These are phyloP conservation scores for Calonectria hongkongensis DNA, from an alignment of 2,329 filamentous ascomycete genomes.

Conservation along the genomic window DNA sequence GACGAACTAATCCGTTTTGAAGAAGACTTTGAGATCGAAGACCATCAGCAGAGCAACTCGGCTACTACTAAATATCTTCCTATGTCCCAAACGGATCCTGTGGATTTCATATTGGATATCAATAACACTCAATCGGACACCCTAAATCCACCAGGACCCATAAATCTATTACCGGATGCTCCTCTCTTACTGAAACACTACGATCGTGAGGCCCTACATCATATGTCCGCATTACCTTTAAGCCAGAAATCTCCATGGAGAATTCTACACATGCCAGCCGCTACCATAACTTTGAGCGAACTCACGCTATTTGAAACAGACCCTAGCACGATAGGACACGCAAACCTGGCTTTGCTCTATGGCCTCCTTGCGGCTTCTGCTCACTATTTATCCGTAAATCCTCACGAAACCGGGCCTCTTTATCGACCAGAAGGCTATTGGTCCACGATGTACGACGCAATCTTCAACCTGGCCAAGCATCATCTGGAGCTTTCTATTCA, in stretches of 20 bases:
- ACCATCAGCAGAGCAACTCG: neutral
- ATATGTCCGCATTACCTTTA: neutral
- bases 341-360: neutral
- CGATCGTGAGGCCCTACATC: conserved; percentile 3
- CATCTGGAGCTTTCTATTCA: neutral
- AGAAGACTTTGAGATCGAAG: neutral
- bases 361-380: neutral
- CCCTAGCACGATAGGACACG: neutral
- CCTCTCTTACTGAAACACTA: neutral
- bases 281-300: neutral
- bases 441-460: neutral
- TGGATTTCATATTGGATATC: neutral
- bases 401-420: neutral
- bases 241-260: neutral
- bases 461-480: neutral
- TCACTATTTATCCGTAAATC: conserved; percentile 7
- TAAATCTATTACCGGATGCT: neutral
- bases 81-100: neutral
- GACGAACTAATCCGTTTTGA: neutral
- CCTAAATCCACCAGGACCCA: neutral
- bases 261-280: neutral
- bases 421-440: neutral
- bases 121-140: neutral
- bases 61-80: neutral
- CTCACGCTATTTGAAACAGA: neutral